These are phyloP conservation scores for Lactarius psammicola DNA, from an alignment of 768 basidiomycete species.

Conservation along the genomic window DNA sequence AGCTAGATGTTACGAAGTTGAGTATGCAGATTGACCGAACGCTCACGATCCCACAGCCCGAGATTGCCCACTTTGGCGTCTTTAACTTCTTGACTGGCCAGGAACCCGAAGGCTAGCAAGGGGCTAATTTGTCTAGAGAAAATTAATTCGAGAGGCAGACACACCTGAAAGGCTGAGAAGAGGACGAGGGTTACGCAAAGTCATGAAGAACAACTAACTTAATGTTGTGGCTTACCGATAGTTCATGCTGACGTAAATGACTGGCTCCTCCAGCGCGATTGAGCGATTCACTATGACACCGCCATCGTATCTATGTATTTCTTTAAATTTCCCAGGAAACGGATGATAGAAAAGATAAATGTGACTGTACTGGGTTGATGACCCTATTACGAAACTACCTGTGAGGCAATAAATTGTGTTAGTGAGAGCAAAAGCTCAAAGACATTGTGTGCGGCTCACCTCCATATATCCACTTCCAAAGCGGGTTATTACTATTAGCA, in stretches of 20 bases:
- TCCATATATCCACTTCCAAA: constrained; percentile 30
- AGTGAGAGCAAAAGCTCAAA: neutral
- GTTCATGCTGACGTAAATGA: constrained; percentile 33
- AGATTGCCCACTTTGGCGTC: constrained; percentile 56
- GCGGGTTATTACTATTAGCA: neutral
- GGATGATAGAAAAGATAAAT: too few species aligned
- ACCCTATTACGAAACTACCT: constrained; percentile 1
- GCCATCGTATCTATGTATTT: constrained; percentile 6
- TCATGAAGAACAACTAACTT: neutral
- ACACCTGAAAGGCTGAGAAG: constrained; percentile 16
- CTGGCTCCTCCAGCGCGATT: constrained; percentile 27
- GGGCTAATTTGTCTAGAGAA: neutral
- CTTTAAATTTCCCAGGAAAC: neutral
- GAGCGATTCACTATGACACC: constrained; percentile 29
- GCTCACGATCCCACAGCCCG: constrained; percentile 62
- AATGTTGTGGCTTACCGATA: constrained; percentile 27
- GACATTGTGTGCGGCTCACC: constrained; percentile 16
- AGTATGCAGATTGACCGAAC: neutral
- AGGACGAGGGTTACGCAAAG: neutral
- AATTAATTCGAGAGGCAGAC: neutral
- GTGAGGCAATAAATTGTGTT: neutral
- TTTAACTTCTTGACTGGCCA: constrained; percentile 50
- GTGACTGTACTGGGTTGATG: neutral
- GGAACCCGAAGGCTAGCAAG: constrained; percentile 46
- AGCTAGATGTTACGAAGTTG: neutral